A percentile compares a stretch with the other conserved stretches of the same genome.
These are phyloP conservation scores for Hondaea fermentalgiana DNA, from an alignment of 108 stramenopile genomes.

Conservation along the genomic window DNA sequence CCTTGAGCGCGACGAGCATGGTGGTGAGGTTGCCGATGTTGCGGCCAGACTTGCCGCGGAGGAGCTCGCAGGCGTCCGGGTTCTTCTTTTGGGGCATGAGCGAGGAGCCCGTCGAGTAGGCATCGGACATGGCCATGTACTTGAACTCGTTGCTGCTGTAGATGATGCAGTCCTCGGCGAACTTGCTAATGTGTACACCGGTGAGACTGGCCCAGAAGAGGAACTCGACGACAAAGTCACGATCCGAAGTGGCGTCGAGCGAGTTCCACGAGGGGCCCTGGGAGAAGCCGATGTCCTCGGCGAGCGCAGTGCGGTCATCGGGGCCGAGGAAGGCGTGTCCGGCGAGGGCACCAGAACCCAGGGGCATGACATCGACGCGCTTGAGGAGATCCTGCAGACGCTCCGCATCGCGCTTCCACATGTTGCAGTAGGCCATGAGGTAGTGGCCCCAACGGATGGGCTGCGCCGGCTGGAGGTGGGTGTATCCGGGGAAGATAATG, in stretches of 20 bases:
- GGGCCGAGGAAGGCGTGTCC: constrained; percentile 93
- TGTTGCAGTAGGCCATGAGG: constrained; percentile 85
- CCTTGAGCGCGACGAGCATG: constrained; percentile 86
- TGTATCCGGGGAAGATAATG: constrained; percentile 95
- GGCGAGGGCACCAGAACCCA: constrained; percentile 92
- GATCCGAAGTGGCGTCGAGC: constrained; percentile 91
- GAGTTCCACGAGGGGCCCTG: constrained; percentile 77
- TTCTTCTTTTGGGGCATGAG: constrained; percentile 99
- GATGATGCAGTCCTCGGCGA: constrained; percentile 97
- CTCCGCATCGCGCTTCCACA: constrained; percentile 79
- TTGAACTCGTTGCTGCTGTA: constrained; percentile 71
- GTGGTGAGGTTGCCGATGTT: constrained; percentile 80
- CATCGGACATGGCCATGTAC: constrained; percentile 84
- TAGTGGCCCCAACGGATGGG: constrained; percentile 87
- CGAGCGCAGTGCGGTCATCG: constrained; percentile 75
- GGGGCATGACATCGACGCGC: constrained; percentile 80
- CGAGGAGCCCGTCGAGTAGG: constrained; percentile 93
- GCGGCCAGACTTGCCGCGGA: constrained; percentile 93
- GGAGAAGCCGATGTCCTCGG: constrained; percentile 82
- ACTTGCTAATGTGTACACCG: constrained; percentile 82
- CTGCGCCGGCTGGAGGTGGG: constrained; percentile 97
- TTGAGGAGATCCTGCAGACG: constrained; percentile 75
- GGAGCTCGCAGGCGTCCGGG: constrained; percentile 94
- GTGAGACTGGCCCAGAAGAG: constrained; percentile 88
- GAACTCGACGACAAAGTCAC: constrained; percentile 96